A percentile compares a stretch with the other conserved stretches of the same genome.
Evolutionary conservation across 2,329 filamentous ascomycete genomes (phyloP).

Genomic region (Calonectria naviculata): DNA sequence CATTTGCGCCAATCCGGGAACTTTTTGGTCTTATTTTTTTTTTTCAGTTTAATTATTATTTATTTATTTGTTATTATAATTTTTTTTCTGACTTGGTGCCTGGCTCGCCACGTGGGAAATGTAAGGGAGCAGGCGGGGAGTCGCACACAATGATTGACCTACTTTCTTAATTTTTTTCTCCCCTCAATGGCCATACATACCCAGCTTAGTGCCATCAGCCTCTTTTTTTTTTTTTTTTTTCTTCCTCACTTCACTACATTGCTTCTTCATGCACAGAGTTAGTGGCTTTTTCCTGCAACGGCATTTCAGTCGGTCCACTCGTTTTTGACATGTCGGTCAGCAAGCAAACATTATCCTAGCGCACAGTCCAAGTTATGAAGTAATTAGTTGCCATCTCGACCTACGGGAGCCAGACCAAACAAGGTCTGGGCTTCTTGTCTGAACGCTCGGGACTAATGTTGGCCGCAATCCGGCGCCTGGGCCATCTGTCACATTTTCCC

Average conservation of each 20-base stretch:
- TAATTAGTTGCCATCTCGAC: neutral
- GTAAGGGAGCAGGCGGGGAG: neutral
- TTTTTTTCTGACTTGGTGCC: neutral
- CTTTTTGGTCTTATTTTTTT: too few relatives aligned
- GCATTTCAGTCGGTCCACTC: neutral
- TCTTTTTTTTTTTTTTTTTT: neutral
- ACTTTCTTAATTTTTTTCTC: neutral
- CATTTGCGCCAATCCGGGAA: too few relatives aligned
- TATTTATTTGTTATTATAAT: neutral
- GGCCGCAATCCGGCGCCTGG: conserved; percentile 9
- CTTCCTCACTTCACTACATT: neutral
- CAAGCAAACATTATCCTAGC: neutral
- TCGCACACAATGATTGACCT: neutral
- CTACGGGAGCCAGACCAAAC: neutral
- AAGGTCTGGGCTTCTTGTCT: conserved; percentile 12
- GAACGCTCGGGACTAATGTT: conserved; percentile 2
- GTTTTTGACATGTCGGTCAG: neutral
- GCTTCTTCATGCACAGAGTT: neutral
- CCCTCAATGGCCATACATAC: neutral
- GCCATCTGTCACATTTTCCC: conserved; percentile 1
- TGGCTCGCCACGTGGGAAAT: conserved; percentile 14
- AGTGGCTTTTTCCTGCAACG: neutral
- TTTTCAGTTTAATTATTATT: too few relatives aligned
- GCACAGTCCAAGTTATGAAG: neutral
- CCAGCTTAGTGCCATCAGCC: neutral